phyloP scores from a whole-genome alignment of 2,329 filamentous ascomycete species.

The Calonectria fujianensis region DNA sequence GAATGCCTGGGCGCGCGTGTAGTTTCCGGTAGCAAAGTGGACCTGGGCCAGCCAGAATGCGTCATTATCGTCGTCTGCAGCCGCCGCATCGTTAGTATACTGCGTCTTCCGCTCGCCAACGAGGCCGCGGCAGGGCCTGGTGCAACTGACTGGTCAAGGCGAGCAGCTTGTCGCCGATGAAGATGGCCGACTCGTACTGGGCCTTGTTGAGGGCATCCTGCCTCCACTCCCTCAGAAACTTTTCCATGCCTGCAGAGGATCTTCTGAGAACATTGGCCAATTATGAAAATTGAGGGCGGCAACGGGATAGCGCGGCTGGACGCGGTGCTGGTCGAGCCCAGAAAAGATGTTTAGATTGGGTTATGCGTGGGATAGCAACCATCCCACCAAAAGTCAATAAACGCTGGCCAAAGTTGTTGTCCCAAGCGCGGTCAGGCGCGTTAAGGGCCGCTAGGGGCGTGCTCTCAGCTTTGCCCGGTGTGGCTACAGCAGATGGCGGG shows the following conservation, averaged over 20 bases:
- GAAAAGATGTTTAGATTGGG: constrained; percentile 45
- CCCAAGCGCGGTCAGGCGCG: constrained; percentile 43
- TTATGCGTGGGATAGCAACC: constrained; percentile 42
- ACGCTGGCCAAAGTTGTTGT: constrained; percentile 33
- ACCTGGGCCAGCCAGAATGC: constrained; percentile 99
- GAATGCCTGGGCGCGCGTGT: constrained; percentile 91
- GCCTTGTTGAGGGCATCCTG: constrained; percentile 97
- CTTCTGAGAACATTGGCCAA: constrained; percentile 31
- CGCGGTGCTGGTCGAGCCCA: constrained; percentile 19
- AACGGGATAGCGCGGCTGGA: constrained; percentile 10
- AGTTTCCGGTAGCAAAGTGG: constrained; percentile 96
- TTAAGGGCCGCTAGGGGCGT: constrained; percentile 47
- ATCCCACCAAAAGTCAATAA: constrained; percentile 53
- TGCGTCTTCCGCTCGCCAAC: not conserved
- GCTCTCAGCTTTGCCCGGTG: constrained; percentile 48
- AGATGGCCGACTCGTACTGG: constrained; percentile 97
- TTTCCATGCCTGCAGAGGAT: constrained; percentile 80
- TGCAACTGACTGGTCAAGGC: constrained; percentile 89
- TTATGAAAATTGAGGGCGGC: not conserved
- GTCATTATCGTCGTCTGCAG: constrained; percentile 89
- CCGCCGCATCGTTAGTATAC: constrained; percentile 32
- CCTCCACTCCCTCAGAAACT: constrained; percentile 93
- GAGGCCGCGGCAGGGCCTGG: constrained; percentile 17
- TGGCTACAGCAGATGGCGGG: constrained; percentile 55
- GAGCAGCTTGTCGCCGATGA: constrained; percentile 96